phyloP scores from a whole-genome alignment of 2,329 filamentous ascomycete genomes.

The Fusarium sp. region DNA sequence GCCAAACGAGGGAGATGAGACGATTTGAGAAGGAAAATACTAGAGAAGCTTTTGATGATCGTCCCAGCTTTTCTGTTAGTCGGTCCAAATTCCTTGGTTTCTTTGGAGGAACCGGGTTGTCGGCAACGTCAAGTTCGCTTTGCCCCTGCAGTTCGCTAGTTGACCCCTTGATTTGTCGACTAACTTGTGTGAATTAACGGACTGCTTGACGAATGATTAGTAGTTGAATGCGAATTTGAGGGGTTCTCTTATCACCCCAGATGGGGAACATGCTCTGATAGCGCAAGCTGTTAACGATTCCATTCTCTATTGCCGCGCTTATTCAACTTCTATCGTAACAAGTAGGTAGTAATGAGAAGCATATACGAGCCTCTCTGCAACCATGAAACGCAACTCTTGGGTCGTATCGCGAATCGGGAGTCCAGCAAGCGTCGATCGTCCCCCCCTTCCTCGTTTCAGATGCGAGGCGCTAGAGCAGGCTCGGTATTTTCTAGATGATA shows the following conservation, averaged over 20 bases:
- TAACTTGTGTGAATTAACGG: not conserved
- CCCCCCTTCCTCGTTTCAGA: constrained; percentile 29
- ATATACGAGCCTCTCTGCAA: not conserved
- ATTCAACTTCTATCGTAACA: not conserved
- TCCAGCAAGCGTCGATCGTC: constrained; percentile 13
- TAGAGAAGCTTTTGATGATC: constrained; percentile 7
- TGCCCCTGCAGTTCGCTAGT: not conserved
- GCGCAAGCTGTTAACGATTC: not conserved
- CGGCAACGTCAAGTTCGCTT: constrained; percentile 23
- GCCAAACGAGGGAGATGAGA: not conserved
- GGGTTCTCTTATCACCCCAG: not conserved
- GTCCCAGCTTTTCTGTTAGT: constrained; percentile 6
- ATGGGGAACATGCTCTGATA: not conserved
- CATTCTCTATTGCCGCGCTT: not conserved
- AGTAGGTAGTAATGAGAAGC: not conserved
- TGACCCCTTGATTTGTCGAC: constrained; percentile 1
- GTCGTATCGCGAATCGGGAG: constrained; percentile 6
- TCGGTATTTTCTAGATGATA: constrained; percentile 6
- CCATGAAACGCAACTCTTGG: not conserved
- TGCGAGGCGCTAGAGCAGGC: constrained; percentile 27
- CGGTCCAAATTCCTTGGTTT: not conserved
- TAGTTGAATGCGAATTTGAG: not conserved
- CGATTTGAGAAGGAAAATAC: constrained; percentile 16
- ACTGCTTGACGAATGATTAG: not conserved
- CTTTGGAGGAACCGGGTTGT: not conserved